phyloP scores from a whole-genome alignment of 1,284 basidiomycete genomes.

The Ceratobasidium sp. region DNA sequence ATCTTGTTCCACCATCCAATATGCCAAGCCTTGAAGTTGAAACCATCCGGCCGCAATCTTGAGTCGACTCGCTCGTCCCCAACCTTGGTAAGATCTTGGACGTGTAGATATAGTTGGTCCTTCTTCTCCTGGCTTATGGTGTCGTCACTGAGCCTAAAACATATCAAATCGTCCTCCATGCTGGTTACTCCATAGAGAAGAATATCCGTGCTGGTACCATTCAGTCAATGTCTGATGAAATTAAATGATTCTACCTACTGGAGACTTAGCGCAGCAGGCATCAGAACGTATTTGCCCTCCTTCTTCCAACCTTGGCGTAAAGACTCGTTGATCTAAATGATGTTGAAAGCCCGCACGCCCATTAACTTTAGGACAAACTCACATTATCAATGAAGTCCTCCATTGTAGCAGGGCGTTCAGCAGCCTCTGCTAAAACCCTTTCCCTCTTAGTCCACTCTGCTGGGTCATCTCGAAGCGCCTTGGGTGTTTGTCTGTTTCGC shows the following conservation, averaged over 20 bases:
- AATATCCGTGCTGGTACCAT: background rate
- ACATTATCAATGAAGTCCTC: background rate
- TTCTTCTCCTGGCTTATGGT: background rate
- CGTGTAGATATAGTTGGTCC: background rate
- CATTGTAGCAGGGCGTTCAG: background rate
- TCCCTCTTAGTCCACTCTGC: background rate
- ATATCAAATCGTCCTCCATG: background rate
- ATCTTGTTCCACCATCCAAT: background rate
- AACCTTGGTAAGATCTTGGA: background rate
- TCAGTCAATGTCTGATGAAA: background rate
- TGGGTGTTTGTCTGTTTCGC: background rate
- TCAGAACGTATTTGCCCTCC: background rate
- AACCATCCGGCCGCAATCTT: background rate
- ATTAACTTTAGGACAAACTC: background rate
- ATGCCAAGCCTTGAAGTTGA: background rate
- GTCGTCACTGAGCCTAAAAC: background rate
- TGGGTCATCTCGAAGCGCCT: background rate
- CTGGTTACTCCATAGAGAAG: background rate
- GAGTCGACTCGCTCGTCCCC: background rate
- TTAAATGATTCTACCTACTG: background rate
- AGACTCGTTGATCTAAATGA: no score
- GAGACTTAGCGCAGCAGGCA: background rate
- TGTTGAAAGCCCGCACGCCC: no score
- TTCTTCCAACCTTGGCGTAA: no score
- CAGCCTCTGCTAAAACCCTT: background rate